These are phyloP conservation scores for Trifolium dubium DNA, from an alignment of 306 rosid species.

Conservation along the genomic window DNA sequence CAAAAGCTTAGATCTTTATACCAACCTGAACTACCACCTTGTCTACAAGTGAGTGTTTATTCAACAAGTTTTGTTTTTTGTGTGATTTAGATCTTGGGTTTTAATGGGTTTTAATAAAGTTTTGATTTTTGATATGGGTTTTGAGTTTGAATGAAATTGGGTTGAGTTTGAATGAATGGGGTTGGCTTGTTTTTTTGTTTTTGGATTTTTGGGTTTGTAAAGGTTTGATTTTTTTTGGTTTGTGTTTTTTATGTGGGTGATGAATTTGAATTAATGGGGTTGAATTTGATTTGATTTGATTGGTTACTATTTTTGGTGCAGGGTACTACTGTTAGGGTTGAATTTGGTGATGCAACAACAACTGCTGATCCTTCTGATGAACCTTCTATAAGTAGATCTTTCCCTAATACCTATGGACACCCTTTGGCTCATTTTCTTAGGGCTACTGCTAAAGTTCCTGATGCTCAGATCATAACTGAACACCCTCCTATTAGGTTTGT, in stretches of 20 bases:
- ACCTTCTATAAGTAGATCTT: conserved; percentile 60
- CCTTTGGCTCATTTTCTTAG: conserved; percentile 98
- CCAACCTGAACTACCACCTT: conserved; percentile 88
- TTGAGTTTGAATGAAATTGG: background rate
- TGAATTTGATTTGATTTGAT: conserved; percentile 23
- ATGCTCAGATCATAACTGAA: conserved; percentile 89
- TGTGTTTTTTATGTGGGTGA: conserved; percentile 6
- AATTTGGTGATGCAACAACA: conserved; percentile 87
- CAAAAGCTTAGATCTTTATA: conserved; percentile 75
- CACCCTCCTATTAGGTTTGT: conserved; percentile 73
- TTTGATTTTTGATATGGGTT: conserved; percentile 18
- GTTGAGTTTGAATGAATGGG: conserved; percentile 2
- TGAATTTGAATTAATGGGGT: conserved; percentile 15
- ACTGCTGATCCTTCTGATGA: conserved; percentile 78
- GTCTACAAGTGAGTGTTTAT: conserved; percentile 43
- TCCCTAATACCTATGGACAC: conserved; percentile 82
- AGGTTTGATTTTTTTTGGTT: background rate
- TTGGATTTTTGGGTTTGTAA: background rate
- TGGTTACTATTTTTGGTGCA: conserved; percentile 36
- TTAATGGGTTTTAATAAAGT: background rate
- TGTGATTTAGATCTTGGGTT: conserved; percentile 34
- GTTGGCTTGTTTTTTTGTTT: conserved; percentile 8
- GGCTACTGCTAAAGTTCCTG: conserved; percentile 86
- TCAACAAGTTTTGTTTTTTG: background rate
- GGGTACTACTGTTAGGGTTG: conserved; percentile 98